Evolutionary conservation across 345 rosid genomes (phyloP).

Genomic region (Mallotus nudiflorus): DNA sequence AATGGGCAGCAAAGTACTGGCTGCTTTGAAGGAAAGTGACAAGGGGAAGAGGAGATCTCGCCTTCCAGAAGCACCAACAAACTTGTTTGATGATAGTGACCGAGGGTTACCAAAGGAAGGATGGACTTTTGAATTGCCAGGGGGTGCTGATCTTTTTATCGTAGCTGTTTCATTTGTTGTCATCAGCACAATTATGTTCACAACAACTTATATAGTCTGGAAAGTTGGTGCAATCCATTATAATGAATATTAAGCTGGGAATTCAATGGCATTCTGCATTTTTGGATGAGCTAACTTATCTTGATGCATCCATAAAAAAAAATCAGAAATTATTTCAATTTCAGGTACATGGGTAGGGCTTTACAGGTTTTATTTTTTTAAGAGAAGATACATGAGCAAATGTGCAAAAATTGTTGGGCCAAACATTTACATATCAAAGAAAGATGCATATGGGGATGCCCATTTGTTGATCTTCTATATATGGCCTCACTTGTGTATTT

Average conservation of each 20-base stretch:
- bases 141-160: conserved; percentile 66
- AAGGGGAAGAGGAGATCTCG: conserved; percentile 68
- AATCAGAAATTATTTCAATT: conserved; percentile 9
- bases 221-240: conserved; percentile 92
- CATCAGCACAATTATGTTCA: conserved; percentile 86
- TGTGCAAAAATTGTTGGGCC: conserved; percentile 14
- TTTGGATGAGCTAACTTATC: conserved; percentile 2
- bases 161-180: conserved; percentile 69
- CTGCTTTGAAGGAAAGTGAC: conserved; percentile 72
- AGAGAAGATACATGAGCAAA: conserved; percentile 12
- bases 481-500: background rate
- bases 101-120: conserved; percentile 81
- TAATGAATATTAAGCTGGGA: conserved; percentile 49
- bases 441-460: background rate
- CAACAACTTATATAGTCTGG: conserved; percentile 85
- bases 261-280: conserved; percentile 15
- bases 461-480: background rate
- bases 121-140: conserved; percentile 74
- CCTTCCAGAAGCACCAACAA: conserved; percentile 84
- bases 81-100: conserved; percentile 84
- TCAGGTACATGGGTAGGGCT: conserved; percentile 20
- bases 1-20: conserved; percentile 72
- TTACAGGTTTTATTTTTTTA: background rate
- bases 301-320: background rate
- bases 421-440: conserved; percentile 6